phyloP scores from a whole-genome alignment of 768 basidiomycete genomes.

The Boletus vermiculosoides region DNA sequence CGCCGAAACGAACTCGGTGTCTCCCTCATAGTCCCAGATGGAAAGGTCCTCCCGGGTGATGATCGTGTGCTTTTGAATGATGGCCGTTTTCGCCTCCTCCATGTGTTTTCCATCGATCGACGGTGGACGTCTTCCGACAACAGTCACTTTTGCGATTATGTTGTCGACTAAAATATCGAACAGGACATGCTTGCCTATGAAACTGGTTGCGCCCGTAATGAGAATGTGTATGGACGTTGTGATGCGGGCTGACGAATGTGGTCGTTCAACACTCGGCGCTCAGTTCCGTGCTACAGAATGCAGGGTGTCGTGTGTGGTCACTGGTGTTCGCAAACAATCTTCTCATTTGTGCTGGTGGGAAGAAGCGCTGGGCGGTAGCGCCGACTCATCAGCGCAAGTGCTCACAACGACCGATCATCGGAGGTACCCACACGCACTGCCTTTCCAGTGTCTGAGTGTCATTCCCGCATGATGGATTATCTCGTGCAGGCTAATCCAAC shows the following conservation, averaged over 20 bases:
- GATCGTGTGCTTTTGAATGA: slow-evolving; percentile 22
- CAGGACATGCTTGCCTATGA: slow-evolving; percentile 22
- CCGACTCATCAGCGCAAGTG: too few species aligned
- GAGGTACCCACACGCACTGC: too few species aligned
- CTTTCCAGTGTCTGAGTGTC: too few species aligned
- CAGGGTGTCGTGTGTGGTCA: too few species aligned
- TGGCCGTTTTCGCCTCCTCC: slow-evolving; percentile 12
- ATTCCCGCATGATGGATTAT: too few species aligned
- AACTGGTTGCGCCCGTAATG: slow-evolving; percentile 28
- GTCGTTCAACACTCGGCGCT: too few species aligned
- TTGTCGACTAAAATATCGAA: slow-evolving; percentile 18
- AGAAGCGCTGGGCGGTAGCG: too few species aligned
- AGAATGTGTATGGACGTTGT: slow-evolving; percentile 23
- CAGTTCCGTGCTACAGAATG: too few species aligned
- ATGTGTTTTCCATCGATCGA: slow-evolving; percentile 22
- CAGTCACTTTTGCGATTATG: slow-evolving; percentile 26
- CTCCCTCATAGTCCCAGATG: slow-evolving; percentile 29
- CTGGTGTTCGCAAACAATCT: too few species aligned
- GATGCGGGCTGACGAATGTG: background rate
- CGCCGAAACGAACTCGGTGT: slow-evolving; percentile 21
- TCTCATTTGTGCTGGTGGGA: too few species aligned
- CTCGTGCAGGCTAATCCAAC: too few species aligned
- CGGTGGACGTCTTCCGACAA: slow-evolving; percentile 22
- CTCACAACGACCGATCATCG: too few species aligned
- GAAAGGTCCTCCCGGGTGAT: slow-evolving; percentile 26